Percentiles rank a stretch among this genome's conserved stretches.
Evolutionary conservation across 163 green algal genomes (phyloP).

Genomic region (Volvox carteri): DNA sequence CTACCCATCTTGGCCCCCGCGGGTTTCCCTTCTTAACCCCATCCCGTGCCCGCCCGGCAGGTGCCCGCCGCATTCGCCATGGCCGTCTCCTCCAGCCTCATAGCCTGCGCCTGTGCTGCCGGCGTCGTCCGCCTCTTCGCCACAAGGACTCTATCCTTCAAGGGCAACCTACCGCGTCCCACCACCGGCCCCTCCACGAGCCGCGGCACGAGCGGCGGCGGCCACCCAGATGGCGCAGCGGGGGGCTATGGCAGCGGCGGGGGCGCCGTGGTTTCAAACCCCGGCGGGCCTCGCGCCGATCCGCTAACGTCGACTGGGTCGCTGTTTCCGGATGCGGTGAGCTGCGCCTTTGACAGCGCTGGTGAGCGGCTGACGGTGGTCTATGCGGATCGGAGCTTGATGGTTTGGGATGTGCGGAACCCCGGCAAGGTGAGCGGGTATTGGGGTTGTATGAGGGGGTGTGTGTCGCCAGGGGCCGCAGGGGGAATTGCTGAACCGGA

Average conservation of each 20-base stretch:
- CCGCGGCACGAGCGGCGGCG: slow-evolving; percentile 1
- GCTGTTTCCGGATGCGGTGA: slow-evolving; percentile 62
- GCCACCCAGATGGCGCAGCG: not conserved
- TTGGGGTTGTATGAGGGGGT: not conserved
- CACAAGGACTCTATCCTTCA: slow-evolving; percentile 64
- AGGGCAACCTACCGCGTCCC: slow-evolving; percentile 63
- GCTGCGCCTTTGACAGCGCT: slow-evolving; percentile 28
- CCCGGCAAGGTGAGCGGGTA: slow-evolving; percentile 61
- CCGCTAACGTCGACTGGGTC: not conserved
- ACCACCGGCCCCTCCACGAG: not conserved
- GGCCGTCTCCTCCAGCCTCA: slow-evolving; percentile 54
- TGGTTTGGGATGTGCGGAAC: slow-evolving; percentile 71
- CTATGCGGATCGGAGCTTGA: slow-evolving; percentile 67
- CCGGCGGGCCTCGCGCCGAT: not conserved
- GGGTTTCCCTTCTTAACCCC: too few species aligned
- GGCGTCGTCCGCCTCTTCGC: slow-evolving; percentile 73
- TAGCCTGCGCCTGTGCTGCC: slow-evolving; percentile 67
- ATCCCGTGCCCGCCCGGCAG: too few species aligned
- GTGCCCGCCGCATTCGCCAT: slow-evolving; percentile 64
- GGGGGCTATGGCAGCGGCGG: not conserved
- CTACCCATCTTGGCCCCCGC: too few species aligned
- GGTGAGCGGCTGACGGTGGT: slow-evolving; percentile 64
- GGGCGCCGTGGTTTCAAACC: not conserved
- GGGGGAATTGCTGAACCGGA: not conserved
- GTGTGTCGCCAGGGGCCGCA: not conserved